Conservation (phyloP, 2,329 filamentous ascomycete genomes). For the Basipetospora chlamydospora region DNA sequence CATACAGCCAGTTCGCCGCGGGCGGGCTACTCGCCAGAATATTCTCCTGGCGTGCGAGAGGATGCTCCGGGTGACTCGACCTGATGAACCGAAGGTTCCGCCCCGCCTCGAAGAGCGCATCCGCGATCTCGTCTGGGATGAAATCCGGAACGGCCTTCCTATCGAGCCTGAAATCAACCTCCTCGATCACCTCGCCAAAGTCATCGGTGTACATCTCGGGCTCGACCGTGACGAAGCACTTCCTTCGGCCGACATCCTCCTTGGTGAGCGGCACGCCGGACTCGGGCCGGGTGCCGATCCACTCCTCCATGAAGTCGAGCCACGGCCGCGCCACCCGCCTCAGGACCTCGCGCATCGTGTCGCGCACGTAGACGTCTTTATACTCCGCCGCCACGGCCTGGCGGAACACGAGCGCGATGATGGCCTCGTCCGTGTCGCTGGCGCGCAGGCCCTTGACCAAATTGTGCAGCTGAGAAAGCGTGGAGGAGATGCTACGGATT, state of each 20-base stretch:
- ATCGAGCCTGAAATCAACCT: slow-evolving; percentile 49
- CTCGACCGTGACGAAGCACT: slow-evolving; percentile 47
- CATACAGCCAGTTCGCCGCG: slow-evolving; percentile 51
- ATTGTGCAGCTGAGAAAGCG: slow-evolving; percentile 36
- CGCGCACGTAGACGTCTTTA: slow-evolving; percentile 43
- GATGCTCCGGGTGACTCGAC: slow-evolving; percentile 55
- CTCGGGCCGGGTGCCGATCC: slow-evolving; percentile 56
- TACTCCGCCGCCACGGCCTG: slow-evolving; percentile 51
- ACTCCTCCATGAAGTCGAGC: slow-evolving; percentile 53
- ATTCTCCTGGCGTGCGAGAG: slow-evolving; percentile 40
- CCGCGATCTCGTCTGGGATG: slow-evolving; percentile 53
- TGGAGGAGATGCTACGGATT: slow-evolving; percentile 28
- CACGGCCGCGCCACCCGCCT: slow-evolving; percentile 49
- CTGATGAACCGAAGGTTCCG: slow-evolving; percentile 61
- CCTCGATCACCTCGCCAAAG: slow-evolving; percentile 39
- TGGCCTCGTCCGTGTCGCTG: slow-evolving; percentile 39
- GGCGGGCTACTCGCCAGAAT: slow-evolving; percentile 36
- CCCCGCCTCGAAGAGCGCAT: slow-evolving; percentile 65
- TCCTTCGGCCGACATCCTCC: slow-evolving; percentile 25
- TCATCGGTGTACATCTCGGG: slow-evolving; percentile 41
- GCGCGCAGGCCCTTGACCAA: slow-evolving; percentile 33
- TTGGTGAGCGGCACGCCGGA: slow-evolving; percentile 38
- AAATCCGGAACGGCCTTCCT: slow-evolving; percentile 55
- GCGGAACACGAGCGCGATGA: slow-evolving; percentile 47
- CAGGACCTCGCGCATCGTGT: slow-evolving; percentile 53